phyloP scores from a whole-genome alignment of 768 basidiomycete genomes.

The Paxillus rubicundulus region DNA sequence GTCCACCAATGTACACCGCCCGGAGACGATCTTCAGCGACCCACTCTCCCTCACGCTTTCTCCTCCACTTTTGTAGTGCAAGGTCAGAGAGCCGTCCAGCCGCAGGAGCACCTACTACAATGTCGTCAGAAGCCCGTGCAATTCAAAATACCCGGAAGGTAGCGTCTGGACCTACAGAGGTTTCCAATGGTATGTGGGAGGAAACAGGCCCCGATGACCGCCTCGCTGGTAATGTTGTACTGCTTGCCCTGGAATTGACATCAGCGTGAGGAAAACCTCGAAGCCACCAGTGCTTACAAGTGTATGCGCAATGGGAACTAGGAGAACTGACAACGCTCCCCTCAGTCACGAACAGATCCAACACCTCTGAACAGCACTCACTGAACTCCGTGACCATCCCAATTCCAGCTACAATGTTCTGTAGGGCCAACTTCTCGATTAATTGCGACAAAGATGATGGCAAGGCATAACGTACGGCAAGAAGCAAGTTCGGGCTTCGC shows the following conservation, averaged over 20 bases:
- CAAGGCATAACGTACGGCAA: conserved; percentile 18
- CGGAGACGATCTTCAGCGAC: conserved; percentile 63
- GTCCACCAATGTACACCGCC: conserved; percentile 42
- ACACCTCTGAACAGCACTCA: conserved; percentile 25
- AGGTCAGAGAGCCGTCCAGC: conserved; percentile 56
- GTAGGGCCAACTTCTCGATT: conserved; percentile 32
- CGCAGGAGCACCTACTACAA: conserved; percentile 53
- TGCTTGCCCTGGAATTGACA: neutral
- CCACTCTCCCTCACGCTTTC: conserved; percentile 50
- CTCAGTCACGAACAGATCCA: neutral
- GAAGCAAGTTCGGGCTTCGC: conserved; percentile 29
- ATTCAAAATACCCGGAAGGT: too few species aligned
- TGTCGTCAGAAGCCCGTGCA: neutral
- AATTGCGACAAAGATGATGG: conserved; percentile 27
- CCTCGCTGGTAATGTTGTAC: neutral
- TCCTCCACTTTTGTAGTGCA: conserved; percentile 44
- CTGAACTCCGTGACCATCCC: conserved; percentile 21
- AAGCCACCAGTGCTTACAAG: conserved; percentile 40
- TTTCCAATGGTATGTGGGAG: neutral
- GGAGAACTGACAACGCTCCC: conserved; percentile 28
- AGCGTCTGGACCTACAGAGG: neutral
- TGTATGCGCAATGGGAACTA: conserved; percentile 47
- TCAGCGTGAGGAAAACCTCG: neutral
- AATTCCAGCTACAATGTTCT: conserved; percentile 39
- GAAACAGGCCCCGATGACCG: neutral